Conservation (phyloP, 441 rosid species). For the Raphanus hybrid region DNA sequence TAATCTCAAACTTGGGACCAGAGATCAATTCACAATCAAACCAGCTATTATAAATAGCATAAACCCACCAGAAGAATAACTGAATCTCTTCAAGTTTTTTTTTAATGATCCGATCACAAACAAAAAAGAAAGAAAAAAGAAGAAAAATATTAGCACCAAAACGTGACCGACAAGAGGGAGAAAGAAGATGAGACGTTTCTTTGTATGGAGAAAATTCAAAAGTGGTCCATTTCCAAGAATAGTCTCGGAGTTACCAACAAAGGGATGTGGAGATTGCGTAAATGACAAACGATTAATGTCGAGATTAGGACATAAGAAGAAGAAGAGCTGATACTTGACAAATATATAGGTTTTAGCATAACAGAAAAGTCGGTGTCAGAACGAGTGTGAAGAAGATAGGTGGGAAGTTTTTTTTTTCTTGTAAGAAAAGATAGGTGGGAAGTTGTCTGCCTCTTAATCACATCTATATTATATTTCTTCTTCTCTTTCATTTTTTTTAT, state of each 20-base stretch:
- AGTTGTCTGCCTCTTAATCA: constrained; percentile 29
- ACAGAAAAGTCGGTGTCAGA: constrained; percentile 36
- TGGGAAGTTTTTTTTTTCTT: constrained; percentile 20
- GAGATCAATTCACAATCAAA: not conserved
- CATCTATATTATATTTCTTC: not conserved
- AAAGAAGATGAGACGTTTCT: constrained; percentile 38
- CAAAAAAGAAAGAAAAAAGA: not conserved
- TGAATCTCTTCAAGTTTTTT: not conserved
- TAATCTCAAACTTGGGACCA: constrained; percentile 33
- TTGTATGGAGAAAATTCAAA: constrained; percentile 33
- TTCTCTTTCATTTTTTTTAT: not conserved
- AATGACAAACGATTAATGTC: not conserved
- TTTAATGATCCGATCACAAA: constrained; percentile 5
- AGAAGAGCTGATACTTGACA: no score
- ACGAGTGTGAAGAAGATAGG: constrained; percentile 3
- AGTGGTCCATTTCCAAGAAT: not conserved
- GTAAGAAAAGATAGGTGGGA: constrained; percentile 22
- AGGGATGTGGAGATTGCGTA: constrained; percentile 5
- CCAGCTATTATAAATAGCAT: constrained; percentile 4
- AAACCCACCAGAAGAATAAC: not conserved
- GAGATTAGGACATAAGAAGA: not conserved
- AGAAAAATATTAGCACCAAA: not conserved
- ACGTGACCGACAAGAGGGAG: constrained; percentile 51
- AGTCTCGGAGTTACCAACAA: constrained; percentile 33
- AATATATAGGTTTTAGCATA: no score